Base-by-base conservation (phyloP, 2,329 filamentous ascomycete genomes). In the Akanthomyces uredinophilus region DNA sequence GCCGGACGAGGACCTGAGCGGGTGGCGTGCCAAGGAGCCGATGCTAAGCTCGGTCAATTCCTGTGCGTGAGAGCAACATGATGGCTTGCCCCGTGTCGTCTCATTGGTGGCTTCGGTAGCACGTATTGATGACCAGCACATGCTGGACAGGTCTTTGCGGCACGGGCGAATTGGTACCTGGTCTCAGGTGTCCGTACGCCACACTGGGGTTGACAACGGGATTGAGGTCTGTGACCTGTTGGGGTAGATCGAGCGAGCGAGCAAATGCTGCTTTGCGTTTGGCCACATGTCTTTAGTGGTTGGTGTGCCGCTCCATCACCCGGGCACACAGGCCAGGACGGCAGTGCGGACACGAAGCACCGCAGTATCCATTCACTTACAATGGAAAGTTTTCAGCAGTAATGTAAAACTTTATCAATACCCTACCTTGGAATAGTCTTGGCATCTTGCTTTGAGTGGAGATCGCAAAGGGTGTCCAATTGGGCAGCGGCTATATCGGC, bases 401-500 rank as follows among this genome's bases (percentile, higher is more conserved):
- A 29, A 49, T 8, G 24, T 16, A 10, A 7, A 24, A 18, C 32
- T 53, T 53, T 16, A 22, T 14, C 20, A 44, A 13, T 37, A 5
- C n/a, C 29, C 16, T 49, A 22, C 29, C 41, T 35, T 39, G 29
- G 29, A 27, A 58, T 20, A 39, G 41, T 13, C 11, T 41, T 37
- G 14, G 43, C 11, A 5, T 37, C 7, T 27, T 46, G 13, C 14
- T 24, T 8, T 1, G 14, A 32, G 41, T 35, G 54, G 41, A n/a
- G 27, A 22, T 18, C 10, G 20, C n/a, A 29, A 29, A 50, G 20
- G 39, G 16, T 27, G n/a, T 57, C 22, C 56, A 22, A 41, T 27
- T 16, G 43, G 41, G 53, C 18, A 27, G 37, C 56, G 56, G 56
- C 22, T 59, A 51, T 50, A 20, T 54, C 56, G 56, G 56, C 56